These are phyloP conservation scores for Monosporozyma servazzii DNA, from an alignment of 805 yeast genomes.

Conservation along the genomic window DNA sequence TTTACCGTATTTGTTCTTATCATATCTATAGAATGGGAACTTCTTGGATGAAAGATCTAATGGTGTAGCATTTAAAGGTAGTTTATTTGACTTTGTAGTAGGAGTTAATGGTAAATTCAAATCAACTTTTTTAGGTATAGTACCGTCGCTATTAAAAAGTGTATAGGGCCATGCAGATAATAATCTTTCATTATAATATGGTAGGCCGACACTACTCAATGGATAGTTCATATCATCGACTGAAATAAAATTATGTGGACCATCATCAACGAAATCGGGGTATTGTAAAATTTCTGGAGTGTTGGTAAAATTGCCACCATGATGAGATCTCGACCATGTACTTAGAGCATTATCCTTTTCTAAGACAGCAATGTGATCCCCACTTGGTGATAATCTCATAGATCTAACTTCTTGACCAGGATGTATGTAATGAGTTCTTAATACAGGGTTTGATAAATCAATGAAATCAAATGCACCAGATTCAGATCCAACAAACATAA, in stretches of 20 bases:
- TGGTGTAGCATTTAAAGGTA: slow-evolving; percentile 2
- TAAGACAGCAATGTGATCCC: slow-evolving; percentile 64
- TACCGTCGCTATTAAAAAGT: slow-evolving; percentile 54
- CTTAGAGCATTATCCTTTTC: slow-evolving; percentile 51
- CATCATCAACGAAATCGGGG: slow-evolving; percentile 39
- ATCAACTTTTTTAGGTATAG: slow-evolving; percentile 47
- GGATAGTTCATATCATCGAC: slow-evolving; percentile 45
- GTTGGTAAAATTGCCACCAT: slow-evolving; percentile 22
- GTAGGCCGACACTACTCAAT: slow-evolving; percentile 70
- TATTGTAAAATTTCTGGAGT: slow-evolving; percentile 41
- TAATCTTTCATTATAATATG: slow-evolving; percentile 68
- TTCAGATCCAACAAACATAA: slow-evolving; percentile 62
- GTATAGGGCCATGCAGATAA: slow-evolving; percentile 73
- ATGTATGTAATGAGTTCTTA: slow-evolving; percentile 29
- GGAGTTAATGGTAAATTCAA: slow-evolving; percentile 15
- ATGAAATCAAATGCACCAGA: slow-evolving; percentile 79
- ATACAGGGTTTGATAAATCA: slow-evolving; percentile 71
- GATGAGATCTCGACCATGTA: slow-evolving; percentile 24
- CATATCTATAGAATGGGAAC: slow-evolving; percentile 43
- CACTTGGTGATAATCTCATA: slow-evolving; percentile 40
- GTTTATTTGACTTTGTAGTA: slow-evolving; percentile 1
- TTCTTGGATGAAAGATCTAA: slow-evolving; percentile 24
- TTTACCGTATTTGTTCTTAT: slow-evolving; percentile 46
- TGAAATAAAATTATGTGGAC: slow-evolving; percentile 19
- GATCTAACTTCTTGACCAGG: slow-evolving; percentile 28